Evolutionary conservation across 371 early-diverging fungal genomes (phyloP).

Genomic region (Mortierella polycephala): DNA sequence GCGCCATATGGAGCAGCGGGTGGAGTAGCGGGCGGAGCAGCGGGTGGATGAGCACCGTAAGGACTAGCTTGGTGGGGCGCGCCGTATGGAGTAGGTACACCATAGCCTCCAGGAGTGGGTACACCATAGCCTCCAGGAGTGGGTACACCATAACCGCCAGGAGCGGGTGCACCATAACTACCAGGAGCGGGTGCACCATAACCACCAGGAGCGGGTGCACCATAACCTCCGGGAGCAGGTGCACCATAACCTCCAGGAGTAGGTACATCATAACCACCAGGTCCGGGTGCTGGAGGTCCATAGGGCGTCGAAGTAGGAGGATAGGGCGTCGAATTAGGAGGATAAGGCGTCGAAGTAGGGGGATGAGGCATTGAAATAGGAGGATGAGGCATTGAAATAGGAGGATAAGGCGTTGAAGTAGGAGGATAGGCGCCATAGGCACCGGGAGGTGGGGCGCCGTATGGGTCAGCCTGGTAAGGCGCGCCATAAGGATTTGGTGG

Average conservation of each 20-base stretch:
- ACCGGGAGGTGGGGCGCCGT: slow-evolving; percentile 6
- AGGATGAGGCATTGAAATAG: no score
- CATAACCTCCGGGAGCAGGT: neutral
- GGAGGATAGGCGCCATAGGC: slow-evolving; percentile 9
- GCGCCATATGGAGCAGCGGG: slow-evolving; percentile 11
- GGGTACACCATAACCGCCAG: neutral
- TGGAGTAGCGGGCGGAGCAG: slow-evolving; percentile 14
- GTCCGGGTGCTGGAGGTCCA: no score
- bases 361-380: no score
- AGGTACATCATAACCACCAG: no score
- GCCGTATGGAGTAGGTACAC: slow-evolving; percentile 7
- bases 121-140: slow-evolving; percentile 6
- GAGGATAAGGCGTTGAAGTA: no score
- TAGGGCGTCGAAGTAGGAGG: no score
- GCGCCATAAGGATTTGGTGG: slow-evolving; percentile 1
- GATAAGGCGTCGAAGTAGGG: no score
- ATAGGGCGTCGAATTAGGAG: no score
- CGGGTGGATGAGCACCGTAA: slow-evolving; percentile 12
- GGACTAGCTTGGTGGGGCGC: slow-evolving; percentile 11
- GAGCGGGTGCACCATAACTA: neutral
- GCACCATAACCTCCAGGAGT: neutral
- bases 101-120: slow-evolving; percentile 9
- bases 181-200: no score
- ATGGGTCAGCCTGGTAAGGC: slow-evolving; percentile 5
- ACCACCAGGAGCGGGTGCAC: neutral